phyloP scores from a whole-genome alignment of 805 yeast species.

The Metschnikowia shivogae region DNA sequence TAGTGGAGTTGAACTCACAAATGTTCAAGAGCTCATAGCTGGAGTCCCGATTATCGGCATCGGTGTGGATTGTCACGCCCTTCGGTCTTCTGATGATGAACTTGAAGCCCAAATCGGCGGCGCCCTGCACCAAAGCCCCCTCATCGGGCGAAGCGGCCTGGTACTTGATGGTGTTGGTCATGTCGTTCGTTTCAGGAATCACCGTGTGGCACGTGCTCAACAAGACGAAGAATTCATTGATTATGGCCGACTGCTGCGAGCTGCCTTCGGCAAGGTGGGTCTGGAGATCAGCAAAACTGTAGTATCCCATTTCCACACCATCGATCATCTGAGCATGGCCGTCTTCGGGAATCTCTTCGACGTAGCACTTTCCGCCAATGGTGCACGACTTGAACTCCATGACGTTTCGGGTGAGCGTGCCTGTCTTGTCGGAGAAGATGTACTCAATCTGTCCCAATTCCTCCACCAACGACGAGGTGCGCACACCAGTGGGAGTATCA shows the following conservation, averaged over 20 bases:
- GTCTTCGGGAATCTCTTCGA: conserved; percentile 88
- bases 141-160: conserved; percentile 99
- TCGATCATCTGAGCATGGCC: conserved; percentile 63
- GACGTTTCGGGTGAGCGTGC: conserved; percentile 90
- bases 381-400: conserved; percentile 96
- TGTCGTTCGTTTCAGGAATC: conserved; percentile 76
- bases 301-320: conserved; percentile 77
- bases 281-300: conserved; percentile 62
- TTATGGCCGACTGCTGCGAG: conserved; percentile 41
- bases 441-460: conserved; percentile 96
- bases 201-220: conserved; percentile 96
- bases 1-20: conserved; percentile 95
- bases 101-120: conserved; percentile 79
- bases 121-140: conserved; percentile 97
- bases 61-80: conserved; percentile 60
- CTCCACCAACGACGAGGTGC: conserved; percentile 94
- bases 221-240: conserved; percentile 76
- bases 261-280: conserved; percentile 45
- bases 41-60: conserved; percentile 47
- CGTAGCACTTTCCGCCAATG: conserved; percentile 88
- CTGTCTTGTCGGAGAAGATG: conserved; percentile 95
- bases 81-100: conserved; percentile 85
- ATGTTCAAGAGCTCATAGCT: conserved; percentile 77
- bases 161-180: conserved; percentile 66
- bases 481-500: conserved; percentile 91